These are phyloP conservation scores for Penicillium sp. DNA, from an alignment of 2,329 filamentous ascomycete genomes.

Conservation along the genomic window DNA sequence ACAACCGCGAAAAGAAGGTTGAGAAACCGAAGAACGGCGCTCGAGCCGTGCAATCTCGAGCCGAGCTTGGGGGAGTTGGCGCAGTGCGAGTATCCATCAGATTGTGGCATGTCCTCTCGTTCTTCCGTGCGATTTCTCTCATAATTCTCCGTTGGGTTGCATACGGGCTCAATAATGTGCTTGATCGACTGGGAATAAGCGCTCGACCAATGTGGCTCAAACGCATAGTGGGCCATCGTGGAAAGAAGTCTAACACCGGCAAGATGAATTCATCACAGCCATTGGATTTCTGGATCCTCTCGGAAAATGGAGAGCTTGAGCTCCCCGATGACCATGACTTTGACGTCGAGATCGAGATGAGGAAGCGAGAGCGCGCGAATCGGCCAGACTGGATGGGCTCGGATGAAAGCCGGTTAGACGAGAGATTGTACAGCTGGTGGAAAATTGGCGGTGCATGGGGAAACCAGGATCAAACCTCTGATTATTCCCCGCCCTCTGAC, in stretches of 20 bases:
- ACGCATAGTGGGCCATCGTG: constrained; percentile 30
- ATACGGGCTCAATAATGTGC: constrained; percentile 51
- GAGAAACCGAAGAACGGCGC: constrained; percentile 36
- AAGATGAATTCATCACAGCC: constrained; percentile 21
- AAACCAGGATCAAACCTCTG: constrained; percentile 72
- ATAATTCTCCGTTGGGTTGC: constrained; percentile 60
- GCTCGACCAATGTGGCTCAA: constrained; percentile 63
- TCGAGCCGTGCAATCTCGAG: constrained; percentile 36
- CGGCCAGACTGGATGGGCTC: constrained; percentile 40
- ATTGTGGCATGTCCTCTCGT: constrained; percentile 70
- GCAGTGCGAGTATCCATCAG: constrained; percentile 73
- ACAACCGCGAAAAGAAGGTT: constrained; percentile 44
- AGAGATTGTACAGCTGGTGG: constrained; percentile 81
- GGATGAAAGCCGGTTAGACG: constrained; percentile 67
- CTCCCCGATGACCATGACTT: constrained; percentile 62
- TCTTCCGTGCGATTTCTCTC: constrained; percentile 70
- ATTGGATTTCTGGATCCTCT: constrained; percentile 54
- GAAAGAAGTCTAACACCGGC: constrained; percentile 14
- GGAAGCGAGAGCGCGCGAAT: constrained; percentile 55
- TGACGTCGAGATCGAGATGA: constrained; percentile 78
- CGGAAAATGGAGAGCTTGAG: constrained; percentile 52
- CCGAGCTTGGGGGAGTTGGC: constrained; percentile 63
- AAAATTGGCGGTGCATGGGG: constrained; percentile 81
- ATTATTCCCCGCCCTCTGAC: constrained; percentile 61
- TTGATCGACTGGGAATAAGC: constrained; percentile 60